phyloP scores from a whole-genome alignment of 352 stramenopile species.

The Vaucheria bursata region DNA sequence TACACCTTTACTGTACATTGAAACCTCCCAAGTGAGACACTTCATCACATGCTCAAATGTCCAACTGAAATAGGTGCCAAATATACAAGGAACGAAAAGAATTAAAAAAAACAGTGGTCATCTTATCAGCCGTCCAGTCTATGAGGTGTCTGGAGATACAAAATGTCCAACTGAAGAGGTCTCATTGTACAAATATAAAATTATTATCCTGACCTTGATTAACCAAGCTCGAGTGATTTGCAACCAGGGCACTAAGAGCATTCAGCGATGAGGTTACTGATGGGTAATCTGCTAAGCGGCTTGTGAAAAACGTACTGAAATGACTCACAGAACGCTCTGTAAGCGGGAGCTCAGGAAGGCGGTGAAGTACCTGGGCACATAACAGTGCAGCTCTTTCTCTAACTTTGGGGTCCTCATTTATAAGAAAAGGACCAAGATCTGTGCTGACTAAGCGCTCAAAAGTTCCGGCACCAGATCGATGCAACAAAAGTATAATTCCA shows the following conservation, averaged over 20 bases:
- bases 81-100: too few species aligned
- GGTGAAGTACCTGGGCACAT: constrained; percentile 71
- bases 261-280: constrained; percentile 53
- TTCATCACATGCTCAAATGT: too few species aligned
- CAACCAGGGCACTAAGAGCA: constrained; percentile 9
- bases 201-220: too few species aligned
- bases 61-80: too few species aligned
- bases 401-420: constrained; percentile 33
- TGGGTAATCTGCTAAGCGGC: constrained; percentile 67
- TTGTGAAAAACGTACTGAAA: constrained; percentile 69
- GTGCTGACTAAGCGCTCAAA: constrained; percentile 22
- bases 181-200: too few species aligned
- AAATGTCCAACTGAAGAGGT: too few species aligned
- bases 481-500: constrained; percentile 53
- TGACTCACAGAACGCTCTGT: constrained; percentile 60
- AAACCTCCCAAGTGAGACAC: too few species aligned
- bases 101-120: too few species aligned
- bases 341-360: constrained; percentile 70
- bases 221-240: constrained; percentile 8
- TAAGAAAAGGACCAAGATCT: constrained; percentile 24
- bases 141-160: too few species aligned
- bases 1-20: too few species aligned
- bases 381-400: constrained; percentile 66
- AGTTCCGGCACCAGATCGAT: constrained; percentile 19
- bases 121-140: too few species aligned